These are phyloP conservation scores for Trametes meyenii DNA, from an alignment of 768 basidiomycete genomes.

Conservation along the genomic window DNA sequence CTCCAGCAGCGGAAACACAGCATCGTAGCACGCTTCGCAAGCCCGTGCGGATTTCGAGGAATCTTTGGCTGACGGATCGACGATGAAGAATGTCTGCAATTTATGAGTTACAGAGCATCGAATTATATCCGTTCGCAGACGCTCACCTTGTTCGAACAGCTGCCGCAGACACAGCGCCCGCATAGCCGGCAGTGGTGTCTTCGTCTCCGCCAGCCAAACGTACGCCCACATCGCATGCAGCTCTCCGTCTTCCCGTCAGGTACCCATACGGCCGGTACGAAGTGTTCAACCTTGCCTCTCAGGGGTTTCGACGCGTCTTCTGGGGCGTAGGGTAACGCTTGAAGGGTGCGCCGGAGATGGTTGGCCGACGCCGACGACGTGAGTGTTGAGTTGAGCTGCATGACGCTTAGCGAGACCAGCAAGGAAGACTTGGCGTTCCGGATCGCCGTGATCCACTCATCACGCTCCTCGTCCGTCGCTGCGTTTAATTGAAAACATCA, in stretches of 20 bases:
- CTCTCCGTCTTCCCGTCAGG: conserved; percentile 81
- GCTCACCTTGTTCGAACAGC: conserved; percentile 76
- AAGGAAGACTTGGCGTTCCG: conserved; percentile 69
- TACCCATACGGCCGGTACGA: conserved; percentile 92
- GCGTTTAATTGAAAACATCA: not conserved
- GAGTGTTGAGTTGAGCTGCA: conserved; percentile 78
- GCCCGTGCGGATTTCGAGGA: conserved; percentile 69
- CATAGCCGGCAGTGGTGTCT: conserved; percentile 88
- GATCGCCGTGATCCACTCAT: conserved; percentile 69
- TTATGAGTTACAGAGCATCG: not conserved
- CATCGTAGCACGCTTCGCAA: conserved; percentile 85
- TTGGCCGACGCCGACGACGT: conserved; percentile 77
- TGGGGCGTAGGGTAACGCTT: conserved; percentile 71
- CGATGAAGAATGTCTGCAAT: conserved; percentile 83
- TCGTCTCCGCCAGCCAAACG: conserved; percentile 78
- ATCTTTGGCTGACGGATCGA: conserved; percentile 52
- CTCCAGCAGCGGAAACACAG: conserved; percentile 72
- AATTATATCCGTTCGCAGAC: conserved; percentile 2
- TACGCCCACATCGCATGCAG: conserved; percentile 82
- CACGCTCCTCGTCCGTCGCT: conserved; percentile 60
- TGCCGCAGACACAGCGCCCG: conserved; percentile 83
- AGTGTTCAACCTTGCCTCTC: conserved; percentile 69
- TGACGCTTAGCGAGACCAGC: conserved; percentile 70
- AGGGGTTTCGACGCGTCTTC: conserved; percentile 40
- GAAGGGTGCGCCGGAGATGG: conserved; percentile 72